Conservation (phyloP, 2,329 filamentous ascomycete species). For the Scedosporium dehoogii region DNA sequence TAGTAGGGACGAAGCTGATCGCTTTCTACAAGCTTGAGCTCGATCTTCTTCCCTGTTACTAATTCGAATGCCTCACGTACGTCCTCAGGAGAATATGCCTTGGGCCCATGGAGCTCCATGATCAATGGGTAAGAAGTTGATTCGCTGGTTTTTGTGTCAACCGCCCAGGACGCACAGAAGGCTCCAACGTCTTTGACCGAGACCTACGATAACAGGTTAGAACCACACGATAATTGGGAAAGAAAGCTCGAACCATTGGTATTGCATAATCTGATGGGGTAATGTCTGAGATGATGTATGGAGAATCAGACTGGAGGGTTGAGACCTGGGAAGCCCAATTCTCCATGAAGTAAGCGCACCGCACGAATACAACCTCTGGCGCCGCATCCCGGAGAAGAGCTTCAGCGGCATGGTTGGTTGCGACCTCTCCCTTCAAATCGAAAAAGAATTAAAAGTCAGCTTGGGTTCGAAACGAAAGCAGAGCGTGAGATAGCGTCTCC, state of each 20-base stretch:
- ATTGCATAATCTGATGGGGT: constrained; percentile 17
- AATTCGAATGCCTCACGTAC: constrained; percentile 17
- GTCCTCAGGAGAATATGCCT: constrained; percentile 17
- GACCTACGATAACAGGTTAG: background rate
- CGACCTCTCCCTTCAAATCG: background rate
- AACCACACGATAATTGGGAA: background rate
- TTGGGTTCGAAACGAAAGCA: no score
- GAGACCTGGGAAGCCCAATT: constrained; percentile 7
- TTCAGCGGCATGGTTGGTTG: constrained; percentile 15
- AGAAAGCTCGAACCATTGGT: constrained; percentile 17
- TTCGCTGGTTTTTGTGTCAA: background rate
- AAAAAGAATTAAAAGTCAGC: background rate
- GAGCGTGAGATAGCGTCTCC: background rate
- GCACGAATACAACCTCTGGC: constrained; percentile 15
- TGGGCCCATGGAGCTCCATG: constrained; percentile 19
- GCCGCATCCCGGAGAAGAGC: constrained; percentile 11
- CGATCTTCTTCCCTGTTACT: constrained; percentile 15
- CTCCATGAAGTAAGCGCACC: constrained; percentile 13
- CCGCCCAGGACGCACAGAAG: background rate
- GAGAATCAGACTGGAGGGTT: background rate
- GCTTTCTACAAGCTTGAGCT: constrained; percentile 13
- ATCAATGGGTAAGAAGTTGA: constrained; percentile 8
- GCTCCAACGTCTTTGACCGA: background rate
- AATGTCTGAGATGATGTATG: background rate
- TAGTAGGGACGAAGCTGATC: constrained; percentile 16